These are phyloP conservation scores for Ceratobasidium sp. DNA, from an alignment of 1,284 basidiomycete species.

Conservation along the genomic window DNA sequence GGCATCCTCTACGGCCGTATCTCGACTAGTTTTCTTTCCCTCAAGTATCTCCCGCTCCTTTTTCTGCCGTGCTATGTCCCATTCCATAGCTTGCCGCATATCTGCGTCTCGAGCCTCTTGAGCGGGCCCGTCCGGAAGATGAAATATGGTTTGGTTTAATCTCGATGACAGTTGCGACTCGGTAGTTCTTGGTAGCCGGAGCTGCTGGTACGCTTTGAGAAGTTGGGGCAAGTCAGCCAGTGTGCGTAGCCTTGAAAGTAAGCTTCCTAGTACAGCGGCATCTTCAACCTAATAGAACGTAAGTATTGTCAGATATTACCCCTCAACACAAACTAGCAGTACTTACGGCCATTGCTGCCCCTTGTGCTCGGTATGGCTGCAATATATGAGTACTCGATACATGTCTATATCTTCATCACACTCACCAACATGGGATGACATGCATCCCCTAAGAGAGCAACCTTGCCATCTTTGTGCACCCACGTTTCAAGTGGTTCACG, in stretches of 20 bases:
- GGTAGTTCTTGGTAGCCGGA: constrained; percentile 48
- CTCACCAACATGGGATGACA: constrained; percentile 62
- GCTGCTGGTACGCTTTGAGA: constrained; percentile 48
- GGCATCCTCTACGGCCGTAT: neutral
- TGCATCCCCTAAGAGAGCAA: constrained; percentile 65
- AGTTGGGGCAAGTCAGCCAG: constrained; percentile 64
- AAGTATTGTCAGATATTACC: neutral
- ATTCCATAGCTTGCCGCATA: constrained; percentile 48
- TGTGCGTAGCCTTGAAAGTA: constrained; percentile 68
- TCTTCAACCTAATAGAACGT: constrained; percentile 60
- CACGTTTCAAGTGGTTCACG: constrained; percentile 62
- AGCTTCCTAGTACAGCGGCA: constrained; percentile 67
- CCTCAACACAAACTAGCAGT: neutral
- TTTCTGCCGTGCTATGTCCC: constrained; percentile 7
- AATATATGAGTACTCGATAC: neutral
- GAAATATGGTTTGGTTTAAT: constrained; percentile 49
- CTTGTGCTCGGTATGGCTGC: constrained; percentile 64
- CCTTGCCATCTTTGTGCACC: constrained; percentile 63
- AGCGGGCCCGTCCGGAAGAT: constrained; percentile 49
- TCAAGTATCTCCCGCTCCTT: constrained; percentile 18
- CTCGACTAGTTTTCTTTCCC: neutral
- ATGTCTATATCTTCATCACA: constrained; percentile 37
- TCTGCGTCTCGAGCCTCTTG: constrained; percentile 47
- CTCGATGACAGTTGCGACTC: constrained; percentile 45
- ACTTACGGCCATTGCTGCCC: constrained; percentile 61